Evolutionary conservation across 2,329 filamentous ascomycete genomes (phyloP), one percentile per base, ranked within the genome.

Genomic region (Cladosporium sp.): DNA sequence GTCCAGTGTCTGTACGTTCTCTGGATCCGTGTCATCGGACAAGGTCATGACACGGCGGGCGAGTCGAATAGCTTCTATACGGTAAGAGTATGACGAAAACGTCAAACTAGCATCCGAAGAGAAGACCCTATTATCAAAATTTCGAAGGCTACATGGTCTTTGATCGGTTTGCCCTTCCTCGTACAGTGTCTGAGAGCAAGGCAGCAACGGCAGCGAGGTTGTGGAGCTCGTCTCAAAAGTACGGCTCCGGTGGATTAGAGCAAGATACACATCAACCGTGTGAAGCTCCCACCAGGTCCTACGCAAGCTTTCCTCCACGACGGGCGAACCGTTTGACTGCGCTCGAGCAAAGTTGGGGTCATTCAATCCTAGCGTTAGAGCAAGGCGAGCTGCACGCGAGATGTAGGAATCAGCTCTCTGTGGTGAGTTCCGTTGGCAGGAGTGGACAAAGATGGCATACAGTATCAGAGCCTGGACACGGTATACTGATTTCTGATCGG

Each of bases 211-310:
- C 19, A 28, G 25, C 7, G 22, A 13, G 15, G 42, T 24, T 15
- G 22, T 34, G 74, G 80, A n/a, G 19, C 22, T 20, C 5, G 50
- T 54, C 15, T 44, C 35, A 13, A 34, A 44, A 6, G 32, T 34
- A 3, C 36, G 44, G 17, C 84, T 82, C 12, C 86, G 82, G 64
- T 89, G 89, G 63, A 96, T 85, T 3, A 89, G 90, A 4, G 90
- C 89, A 63, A 95, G 81, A 81, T 96, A 88, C 56, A 88, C 90
- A 69, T 96, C 91, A 13, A 90, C 82, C n/a, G 90, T 82, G 68
- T 87, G 93, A 37, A 90, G 67, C 65, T 83, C 91, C 92, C 92
- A 97, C 91, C 91, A 97, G 1, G 91, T 97, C 58, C 92, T 81
- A 17, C 91, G 83, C 83, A 90, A 88, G 70, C 87, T 90, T 10